These are phyloP conservation scores for Asterophora parasitica DNA, from an alignment of 768 basidiomycete genomes.

Conservation along the genomic window DNA sequence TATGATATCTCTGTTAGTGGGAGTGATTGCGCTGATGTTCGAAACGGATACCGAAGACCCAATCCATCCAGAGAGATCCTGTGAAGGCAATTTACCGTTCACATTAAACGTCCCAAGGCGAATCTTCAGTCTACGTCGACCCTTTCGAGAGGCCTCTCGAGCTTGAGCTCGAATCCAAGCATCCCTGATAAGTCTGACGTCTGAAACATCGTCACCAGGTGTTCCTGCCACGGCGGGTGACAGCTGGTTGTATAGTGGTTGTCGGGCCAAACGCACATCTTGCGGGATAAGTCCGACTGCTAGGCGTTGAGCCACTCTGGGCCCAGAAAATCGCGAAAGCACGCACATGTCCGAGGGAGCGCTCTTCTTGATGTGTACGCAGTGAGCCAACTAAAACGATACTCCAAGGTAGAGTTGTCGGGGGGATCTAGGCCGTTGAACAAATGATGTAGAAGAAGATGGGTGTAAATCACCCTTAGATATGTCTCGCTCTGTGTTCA, in stretches of 20 bases:
- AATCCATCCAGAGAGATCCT: slow-evolving; percentile 68
- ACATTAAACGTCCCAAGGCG: slow-evolving; percentile 83
- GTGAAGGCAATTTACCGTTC: slow-evolving; percentile 69
- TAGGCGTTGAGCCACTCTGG: not conserved
- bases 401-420: slow-evolving; percentile 23
- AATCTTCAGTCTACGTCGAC: slow-evolving; percentile 36
- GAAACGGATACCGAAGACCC: slow-evolving; percentile 21
- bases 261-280: slow-evolving; percentile 50
- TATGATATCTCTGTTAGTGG: slow-evolving; percentile 32
- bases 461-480: too few species aligned
- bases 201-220: slow-evolving; percentile 54
- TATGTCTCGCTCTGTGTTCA: too few species aligned
- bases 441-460: not conserved
- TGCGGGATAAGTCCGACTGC: slow-evolving; percentile 40
- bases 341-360: slow-evolving; percentile 8
- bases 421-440: slow-evolving; percentile 18
- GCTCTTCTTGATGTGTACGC: slow-evolving; percentile 32
- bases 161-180: slow-evolving; percentile 56
- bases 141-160: slow-evolving; percentile 28
- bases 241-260: slow-evolving; percentile 48
- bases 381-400: slow-evolving; percentile 42
- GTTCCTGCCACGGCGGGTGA: slow-evolving; percentile 59
- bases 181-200: slow-evolving; percentile 55
- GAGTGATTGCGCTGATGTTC: slow-evolving; percentile 17
- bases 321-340: not conserved